phyloP scores from a whole-genome alignment of 1,284 basidiomycete genomes.

The Trichosporon coremiiforme region DNA sequence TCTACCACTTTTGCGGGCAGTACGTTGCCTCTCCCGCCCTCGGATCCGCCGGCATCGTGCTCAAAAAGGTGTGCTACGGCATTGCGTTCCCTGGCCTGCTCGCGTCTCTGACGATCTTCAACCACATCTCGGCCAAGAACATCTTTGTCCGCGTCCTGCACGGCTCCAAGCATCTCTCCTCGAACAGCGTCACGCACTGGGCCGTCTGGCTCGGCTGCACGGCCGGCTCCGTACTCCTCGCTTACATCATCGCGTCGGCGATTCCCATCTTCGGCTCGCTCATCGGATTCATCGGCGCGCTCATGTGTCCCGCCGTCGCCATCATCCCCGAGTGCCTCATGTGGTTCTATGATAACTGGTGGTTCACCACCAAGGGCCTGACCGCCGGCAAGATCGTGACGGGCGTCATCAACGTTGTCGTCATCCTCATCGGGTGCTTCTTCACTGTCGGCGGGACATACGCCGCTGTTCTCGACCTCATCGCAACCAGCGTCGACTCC shows the following conservation, averaged over 20 bases:
- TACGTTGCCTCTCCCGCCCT: slow-evolving; percentile 45
- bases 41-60: slow-evolving; percentile 36
- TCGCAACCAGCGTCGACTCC: slow-evolving; percentile 27
- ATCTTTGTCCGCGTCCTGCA: slow-evolving; percentile 47
- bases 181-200: slow-evolving; percentile 44
- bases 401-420: slow-evolving; percentile 36
- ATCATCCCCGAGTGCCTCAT: slow-evolving; percentile 39
- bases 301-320: slow-evolving; percentile 33
- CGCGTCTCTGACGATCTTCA: slow-evolving; percentile 26
- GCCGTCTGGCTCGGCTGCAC: slow-evolving; percentile 43
- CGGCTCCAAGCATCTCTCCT: slow-evolving; percentile 43
- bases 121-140: slow-evolving; percentile 33
- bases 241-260: slow-evolving; percentile 38
- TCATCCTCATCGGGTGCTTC: slow-evolving; percentile 39
- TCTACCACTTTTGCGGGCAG: slow-evolving; percentile 41
- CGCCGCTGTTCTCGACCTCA: slow-evolving; percentile 37
- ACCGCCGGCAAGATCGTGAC: slow-evolving; percentile 26
- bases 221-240: slow-evolving; percentile 27
- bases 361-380: slow-evolving; percentile 24
- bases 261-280: slow-evolving; percentile 38
- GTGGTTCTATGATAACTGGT: slow-evolving; percentile 41
- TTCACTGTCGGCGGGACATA: slow-evolving; percentile 41
- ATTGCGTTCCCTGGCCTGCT: slow-evolving; percentile 49
- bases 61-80: slow-evolving; percentile 51
- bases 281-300: slow-evolving; percentile 41